These are phyloP conservation scores for Solanum chmielewskii DNA, from an alignment of 257 asterid genomes.

Conservation along the genomic window DNA sequence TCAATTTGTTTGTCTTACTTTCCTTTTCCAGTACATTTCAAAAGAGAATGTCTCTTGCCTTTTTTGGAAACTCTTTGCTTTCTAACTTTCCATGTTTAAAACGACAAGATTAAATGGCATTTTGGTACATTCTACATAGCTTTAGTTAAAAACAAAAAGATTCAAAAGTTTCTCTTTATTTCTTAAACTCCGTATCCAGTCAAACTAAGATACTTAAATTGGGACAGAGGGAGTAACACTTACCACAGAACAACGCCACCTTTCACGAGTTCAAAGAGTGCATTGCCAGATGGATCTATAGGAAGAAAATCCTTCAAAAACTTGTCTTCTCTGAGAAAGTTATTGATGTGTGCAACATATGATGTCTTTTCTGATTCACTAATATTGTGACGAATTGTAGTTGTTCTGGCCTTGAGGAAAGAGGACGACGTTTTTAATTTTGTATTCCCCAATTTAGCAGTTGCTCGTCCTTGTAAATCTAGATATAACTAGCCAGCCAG, in stretches of 20 bases:
- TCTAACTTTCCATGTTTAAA: background rate
- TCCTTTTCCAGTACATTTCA: background rate
- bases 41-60: background rate
- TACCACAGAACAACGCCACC: constrained; percentile 95
- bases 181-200: background rate
- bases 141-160: background rate
- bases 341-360: constrained; percentile 69
- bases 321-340: constrained; percentile 56
- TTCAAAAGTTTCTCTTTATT: background rate
- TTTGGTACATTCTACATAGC: background rate
- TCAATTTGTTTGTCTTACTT: background rate
- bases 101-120: background rate
- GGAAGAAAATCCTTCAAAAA: constrained; percentile 78
- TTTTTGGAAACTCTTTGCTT: background rate
- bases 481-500: constrained; percentile 29
- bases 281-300: constrained; percentile 61
- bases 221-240: background rate
- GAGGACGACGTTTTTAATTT: constrained; percentile 41
- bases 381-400: constrained; percentile 83
- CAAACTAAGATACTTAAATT: background rate
- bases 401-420: constrained; percentile 73
- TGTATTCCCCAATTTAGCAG: constrained; percentile 24
- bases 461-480: constrained; percentile 41
- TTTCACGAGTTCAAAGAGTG: constrained; percentile 74
- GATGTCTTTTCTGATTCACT: constrained; percentile 77